These are phyloP conservation scores for Trichomonas gallinae DNA, from an alignment of 208 protist genomes.

Conservation along the genomic window DNA sequence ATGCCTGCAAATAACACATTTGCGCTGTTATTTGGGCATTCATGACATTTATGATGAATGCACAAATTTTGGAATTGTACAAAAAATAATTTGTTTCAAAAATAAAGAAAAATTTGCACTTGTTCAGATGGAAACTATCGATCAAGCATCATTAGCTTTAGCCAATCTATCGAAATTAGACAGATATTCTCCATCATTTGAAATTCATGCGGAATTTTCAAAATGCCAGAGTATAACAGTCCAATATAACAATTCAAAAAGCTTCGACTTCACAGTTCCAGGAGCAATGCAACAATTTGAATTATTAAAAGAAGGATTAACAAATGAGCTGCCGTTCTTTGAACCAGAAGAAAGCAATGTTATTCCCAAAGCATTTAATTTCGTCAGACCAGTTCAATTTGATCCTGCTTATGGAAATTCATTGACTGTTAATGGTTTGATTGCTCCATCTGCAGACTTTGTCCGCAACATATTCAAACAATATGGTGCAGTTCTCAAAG, in stretches of 20 bases:
- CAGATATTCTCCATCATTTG: not conserved
- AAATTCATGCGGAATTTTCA: not conserved
- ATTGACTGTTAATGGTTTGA: not conserved
- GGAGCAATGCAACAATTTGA: not conserved
- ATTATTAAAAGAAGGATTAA: not conserved
- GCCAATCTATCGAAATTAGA: not conserved
- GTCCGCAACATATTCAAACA: not conserved
- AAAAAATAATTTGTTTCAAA: constrained; percentile 4
- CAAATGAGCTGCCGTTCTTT: not conserved
- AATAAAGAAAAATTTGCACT: not conserved
- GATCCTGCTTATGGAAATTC: not conserved
- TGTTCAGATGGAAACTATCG: not conserved
- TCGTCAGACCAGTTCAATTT: not conserved
- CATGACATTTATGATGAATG: constrained; percentile 22
- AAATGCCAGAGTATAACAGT: not conserved
- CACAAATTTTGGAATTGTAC: not conserved
- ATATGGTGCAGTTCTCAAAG: not conserved
- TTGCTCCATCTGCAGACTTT: not conserved
- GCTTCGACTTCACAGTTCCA: not conserved
- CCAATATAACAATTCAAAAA: constrained; percentile 11
- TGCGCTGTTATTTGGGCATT: not conserved
- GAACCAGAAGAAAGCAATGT: not conserved
- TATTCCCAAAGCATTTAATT: not conserved
- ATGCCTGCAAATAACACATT: not conserved
- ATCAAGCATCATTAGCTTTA: not conserved